Base-by-base conservation (phyloP, 1,284 basidiomycete species). In the Phellinidium pouzarii region DNA sequence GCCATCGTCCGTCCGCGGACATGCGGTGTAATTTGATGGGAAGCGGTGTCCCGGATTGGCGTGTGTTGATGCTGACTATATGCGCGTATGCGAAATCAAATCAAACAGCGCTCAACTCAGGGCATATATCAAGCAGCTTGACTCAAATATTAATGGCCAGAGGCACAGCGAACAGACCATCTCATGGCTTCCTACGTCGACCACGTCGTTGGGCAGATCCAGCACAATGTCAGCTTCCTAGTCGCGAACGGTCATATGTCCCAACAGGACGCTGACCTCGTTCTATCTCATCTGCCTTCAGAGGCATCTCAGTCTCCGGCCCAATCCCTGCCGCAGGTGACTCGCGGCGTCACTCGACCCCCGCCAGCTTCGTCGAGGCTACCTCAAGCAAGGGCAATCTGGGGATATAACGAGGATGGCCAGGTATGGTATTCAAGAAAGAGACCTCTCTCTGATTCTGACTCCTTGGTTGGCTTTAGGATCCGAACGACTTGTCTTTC, bases 321-420 rank as follows among this genome's bases (percentile, higher is more conserved):
- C 3, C 44, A 3, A 19, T 55, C 11, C 27, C 50, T 29, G 46
- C 59, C 7, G 54, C 62, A 14, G 53, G 54, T n/a, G 56, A 42
- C 26, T 46, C 48, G 37, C 25, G 55, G 26, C 60, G 55, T 53
- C 29, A 62, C 57, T 54, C 60, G 58, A 29, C 58, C 65, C 14
- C 62, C 68, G 8, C 66, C 68, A 4, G 62, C 70, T 20, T 61
- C 67, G 1, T 59, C 66, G 12, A 59, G 60, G 42, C 45, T 67
- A n/a, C 70, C 71, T 46, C 69, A 72, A 53, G 81, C 77, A 2
- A 74, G 71, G 52, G 83, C 84, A 0, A 48, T 78, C 0, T 87
- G 84, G 84, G 62, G 67, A 1, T 87, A 86, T 65, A 86, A 86
- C 52, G 74, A 86, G 65, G 85, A 85, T 52, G 74, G 74, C 23